A percentile compares a stretch with the other conserved stretches of the same genome.
These are phyloP conservation scores for Fomitopsis palustris DNA, from an alignment of 1,284 basidiomycete species.

Conservation along the genomic window DNA sequence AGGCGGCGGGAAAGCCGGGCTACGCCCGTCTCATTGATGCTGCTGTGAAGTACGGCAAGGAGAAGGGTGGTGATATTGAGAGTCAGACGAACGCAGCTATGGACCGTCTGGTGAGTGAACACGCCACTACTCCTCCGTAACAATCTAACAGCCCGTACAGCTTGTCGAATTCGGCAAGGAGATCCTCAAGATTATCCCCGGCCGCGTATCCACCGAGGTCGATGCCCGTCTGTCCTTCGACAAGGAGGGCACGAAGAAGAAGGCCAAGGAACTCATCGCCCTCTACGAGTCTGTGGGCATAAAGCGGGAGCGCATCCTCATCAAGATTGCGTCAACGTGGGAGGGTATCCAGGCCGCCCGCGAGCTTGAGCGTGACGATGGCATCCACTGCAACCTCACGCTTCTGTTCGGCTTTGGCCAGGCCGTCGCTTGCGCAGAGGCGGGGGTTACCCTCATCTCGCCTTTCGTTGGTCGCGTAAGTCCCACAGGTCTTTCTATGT, in stretches of 20 bases:
- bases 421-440: conserved; percentile 98
- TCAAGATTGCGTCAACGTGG: conserved; percentile 99
- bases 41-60: conserved; percentile 82
- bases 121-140: not conserved
- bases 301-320: conserved; percentile 90
- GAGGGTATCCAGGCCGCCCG: conserved; percentile 99
- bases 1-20: conserved; percentile 86
- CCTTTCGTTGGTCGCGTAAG: conserved; percentile 97
- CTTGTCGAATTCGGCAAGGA: conserved; percentile 96
- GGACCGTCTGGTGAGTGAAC: conserved; percentile 76
- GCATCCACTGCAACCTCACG: conserved; percentile 99
- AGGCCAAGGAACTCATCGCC: conserved; percentile 91
- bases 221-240: conserved; percentile 97
- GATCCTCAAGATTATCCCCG: conserved; percentile 95
- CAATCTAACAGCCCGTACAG: conserved; percentile 33
- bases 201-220: conserved; percentile 98
- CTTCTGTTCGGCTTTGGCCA: conserved; percentile 98
- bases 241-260: conserved; percentile 88
- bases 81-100: conserved; percentile 73
- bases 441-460: conserved; percentile 96
- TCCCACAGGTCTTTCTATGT: conserved; percentile 9
- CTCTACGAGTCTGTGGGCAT: conserved; percentile 93
- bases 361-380: conserved; percentile 89
- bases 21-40: conserved; percentile 85
- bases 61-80: conserved; percentile 74